Percentiles rank a stretch among this genome's conserved stretches.
Evolutionary conservation across 371 early-diverging fungal species (phyloP).

Genomic region (Apophysomyces sp.): DNA sequence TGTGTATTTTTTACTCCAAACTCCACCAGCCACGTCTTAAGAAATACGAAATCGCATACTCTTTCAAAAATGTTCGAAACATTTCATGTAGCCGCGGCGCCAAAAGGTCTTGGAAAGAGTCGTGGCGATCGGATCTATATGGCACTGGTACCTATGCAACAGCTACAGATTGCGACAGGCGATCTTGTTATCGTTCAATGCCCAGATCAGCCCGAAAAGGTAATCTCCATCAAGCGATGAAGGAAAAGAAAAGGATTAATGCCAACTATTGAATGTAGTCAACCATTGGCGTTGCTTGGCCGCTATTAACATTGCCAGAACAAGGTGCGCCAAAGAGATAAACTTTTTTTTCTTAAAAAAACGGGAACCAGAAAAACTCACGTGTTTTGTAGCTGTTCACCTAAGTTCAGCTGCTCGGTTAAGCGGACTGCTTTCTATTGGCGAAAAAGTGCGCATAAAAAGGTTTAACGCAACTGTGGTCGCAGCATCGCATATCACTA

Average conservation of each 20-base stretch:
- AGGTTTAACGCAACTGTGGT: not conserved
- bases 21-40: too few relatives aligned
- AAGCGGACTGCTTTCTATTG: conserved; percentile 33
- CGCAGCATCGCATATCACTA: not conserved
- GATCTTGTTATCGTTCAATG: conserved; percentile 47
- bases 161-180: conserved; percentile 42
- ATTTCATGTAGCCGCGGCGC: not conserved
- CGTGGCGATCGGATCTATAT: conserved; percentile 29
- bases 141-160: conserved; percentile 51
- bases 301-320: conserved; percentile 32
- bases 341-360: too few relatives aligned
- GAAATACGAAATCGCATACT: too few relatives aligned
- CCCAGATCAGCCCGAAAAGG: conserved; percentile 11
- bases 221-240: not conserved
- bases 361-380: not conserved
- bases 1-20: not conserved
- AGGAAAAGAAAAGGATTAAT: not conserved
- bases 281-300: conserved; percentile 49
- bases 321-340: not conserved
- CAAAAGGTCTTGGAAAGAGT: not conserved
- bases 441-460: conserved; percentile 20
- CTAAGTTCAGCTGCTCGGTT: conserved; percentile 32
- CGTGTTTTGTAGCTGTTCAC: conserved; percentile 26
- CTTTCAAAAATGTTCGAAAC: not conserved
- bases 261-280: conserved; percentile 13